phyloP scores from a whole-genome alignment of 306 rosid genomes.

The Elaeagnus macrophylla region DNA sequence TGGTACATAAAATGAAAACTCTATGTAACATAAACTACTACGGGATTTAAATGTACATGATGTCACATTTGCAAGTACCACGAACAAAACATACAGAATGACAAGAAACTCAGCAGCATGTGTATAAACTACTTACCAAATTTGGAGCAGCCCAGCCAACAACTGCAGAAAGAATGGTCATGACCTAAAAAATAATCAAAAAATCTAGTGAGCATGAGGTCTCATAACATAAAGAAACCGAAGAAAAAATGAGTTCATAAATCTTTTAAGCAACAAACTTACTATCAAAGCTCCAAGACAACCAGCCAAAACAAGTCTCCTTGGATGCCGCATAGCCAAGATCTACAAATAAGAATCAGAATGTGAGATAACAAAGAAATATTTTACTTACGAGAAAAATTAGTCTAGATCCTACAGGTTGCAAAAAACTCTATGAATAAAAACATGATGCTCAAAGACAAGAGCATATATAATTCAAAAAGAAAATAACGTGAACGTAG shows the following conservation, averaged over 20 bases:
- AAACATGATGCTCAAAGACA: too few species aligned
- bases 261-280: slow-evolving; percentile 22
- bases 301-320: slow-evolving; percentile 77
- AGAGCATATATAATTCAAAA: too few species aligned
- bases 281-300: slow-evolving; percentile 80
- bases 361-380: slow-evolving; percentile 12
- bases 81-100: slow-evolving; percentile 1
- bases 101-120: slow-evolving; percentile 2
- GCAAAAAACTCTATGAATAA: too few species aligned
- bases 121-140: slow-evolving; percentile 41
- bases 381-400: not conserved
- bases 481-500: too few species aligned
- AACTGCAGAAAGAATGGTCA: slow-evolving; percentile 87
- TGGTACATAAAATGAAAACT: too few species aligned
- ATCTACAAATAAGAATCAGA: slow-evolving; percentile 43
- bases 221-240: not conserved
- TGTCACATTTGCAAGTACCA: not conserved
- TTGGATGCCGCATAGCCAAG: slow-evolving; percentile 90
- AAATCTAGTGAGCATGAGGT: slow-evolving; percentile 9
- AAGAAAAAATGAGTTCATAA: not conserved
- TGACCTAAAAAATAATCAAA: slow-evolving; percentile 46
- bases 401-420: too few species aligned
- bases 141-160: slow-evolving; percentile 98
- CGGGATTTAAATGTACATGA: too few species aligned
- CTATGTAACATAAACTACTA: too few species aligned